Percentiles rank a stretch among this genome's conserved stretches.
Conservation (phyloP, 352 stramenopile genomes). For the Phytophthora lateralis region DNA sequence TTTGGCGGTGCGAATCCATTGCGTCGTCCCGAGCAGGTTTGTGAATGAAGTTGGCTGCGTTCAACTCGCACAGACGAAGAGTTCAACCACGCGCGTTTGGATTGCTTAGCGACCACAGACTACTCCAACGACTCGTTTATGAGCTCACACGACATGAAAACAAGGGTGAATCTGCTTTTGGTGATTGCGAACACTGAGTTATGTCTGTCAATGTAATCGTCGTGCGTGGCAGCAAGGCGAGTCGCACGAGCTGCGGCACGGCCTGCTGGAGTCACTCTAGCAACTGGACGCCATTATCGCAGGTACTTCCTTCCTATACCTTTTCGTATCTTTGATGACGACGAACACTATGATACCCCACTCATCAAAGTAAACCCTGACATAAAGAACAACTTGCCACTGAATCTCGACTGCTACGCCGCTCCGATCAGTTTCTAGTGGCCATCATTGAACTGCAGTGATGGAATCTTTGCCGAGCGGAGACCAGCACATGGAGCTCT, state of each 20-base stretch:
- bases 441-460: no score
- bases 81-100: conserved; percentile 25
- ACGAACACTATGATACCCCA: neutral
- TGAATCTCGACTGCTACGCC: neutral
- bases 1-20: conserved; percentile 16
- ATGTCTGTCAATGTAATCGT: neutral
- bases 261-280: no score
- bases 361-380: conserved; percentile 3
- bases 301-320: no score
- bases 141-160: neutral
- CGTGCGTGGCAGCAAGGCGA: neutral
- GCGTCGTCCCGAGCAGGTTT: conserved; percentile 9
- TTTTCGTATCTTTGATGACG: conserved; percentile 10
- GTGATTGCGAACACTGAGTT: conserved; percentile 3
- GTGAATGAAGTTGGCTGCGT: conserved; percentile 5
- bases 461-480: no score
- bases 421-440: neutral
- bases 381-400: no score
- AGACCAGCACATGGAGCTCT: conserved; percentile 5
- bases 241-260: neutral
- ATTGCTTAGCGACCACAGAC: conserved; percentile 2
- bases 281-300: no score
- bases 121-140: conserved; percentile 25
- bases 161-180: neutral
- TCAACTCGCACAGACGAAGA: conserved; percentile 4